Base-by-base conservation (phyloP, 352 stramenopile genomes). In the Plasmopara halstedii region DNA sequence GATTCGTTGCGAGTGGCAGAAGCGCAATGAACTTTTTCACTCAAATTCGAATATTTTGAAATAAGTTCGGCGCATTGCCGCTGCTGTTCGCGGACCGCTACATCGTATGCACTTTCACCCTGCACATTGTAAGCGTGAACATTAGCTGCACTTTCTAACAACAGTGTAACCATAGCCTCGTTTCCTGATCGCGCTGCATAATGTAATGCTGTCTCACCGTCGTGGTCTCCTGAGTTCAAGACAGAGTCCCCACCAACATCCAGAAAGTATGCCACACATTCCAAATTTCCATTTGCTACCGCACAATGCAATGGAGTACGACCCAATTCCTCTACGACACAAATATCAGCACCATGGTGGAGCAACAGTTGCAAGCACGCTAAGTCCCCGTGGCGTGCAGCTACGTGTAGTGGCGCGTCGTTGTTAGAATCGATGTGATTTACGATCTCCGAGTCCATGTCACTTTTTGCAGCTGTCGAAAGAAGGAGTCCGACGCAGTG, bases 391-490 rank as follows among this genome's bases (percentile, higher is more conserved):
- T 81, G 67, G 1, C 73, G 51, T 3, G 74, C 76, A 15, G 82
- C 79, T 18, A 93, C 77, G 39, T 93, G 82, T 7, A 93, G 67
- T 6, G 82, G 82, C 1, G 82, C 79, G 33, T 93, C 74, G 22
- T 84, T 91, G 29, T 73, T 74, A 6, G 75, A 71, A 46, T 91
- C 76, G 36, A 91, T 87, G 48, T 93, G 79, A 41, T 90, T 93
- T 5, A 91, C 82, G 32, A 93, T 91, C 48, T 88, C 79, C 7
- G 77, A 70, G 46, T 91, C 82, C 82, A 93, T 91, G 4, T 88
- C 73, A 40, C 82, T 93, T 19, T 85, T 85, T 17, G 82, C 82
- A 6, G 82, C 82, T 0, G 79, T 90, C 2, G 62, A 62, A 15
- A 93, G 61, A 13, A 93, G 51, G 8, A 88, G 52, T 9, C 56